Evolutionary conservation across 1,284 basidiomycete genomes (phyloP).

Genomic region (Puccinia sorghi): DNA sequence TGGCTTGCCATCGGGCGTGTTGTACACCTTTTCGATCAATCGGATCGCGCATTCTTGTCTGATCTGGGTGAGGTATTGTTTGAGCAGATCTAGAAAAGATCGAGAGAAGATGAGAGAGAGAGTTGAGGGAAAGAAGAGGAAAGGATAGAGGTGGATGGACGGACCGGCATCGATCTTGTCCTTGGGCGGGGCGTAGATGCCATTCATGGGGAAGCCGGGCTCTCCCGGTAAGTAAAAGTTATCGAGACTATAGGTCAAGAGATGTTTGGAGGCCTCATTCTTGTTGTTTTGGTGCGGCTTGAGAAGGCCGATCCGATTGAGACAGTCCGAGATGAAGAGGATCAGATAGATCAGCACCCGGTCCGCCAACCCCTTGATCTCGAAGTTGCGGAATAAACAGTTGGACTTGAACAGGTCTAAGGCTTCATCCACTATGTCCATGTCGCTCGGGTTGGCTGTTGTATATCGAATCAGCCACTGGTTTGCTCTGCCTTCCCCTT

Average conservation of each 20-base stretch:
- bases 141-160: constrained; percentile 55
- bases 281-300: constrained; percentile 29
- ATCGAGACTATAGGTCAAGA: constrained; percentile 68
- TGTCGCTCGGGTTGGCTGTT: constrained; percentile 70
- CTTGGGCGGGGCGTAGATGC: constrained; percentile 80
- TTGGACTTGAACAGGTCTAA: constrained; percentile 98
- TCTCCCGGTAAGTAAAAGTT: constrained; percentile 92
- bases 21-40: constrained; percentile 81
- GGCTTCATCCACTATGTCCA: constrained; percentile 94
- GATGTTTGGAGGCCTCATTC: constrained; percentile 44
- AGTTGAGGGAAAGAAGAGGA: constrained; percentile 48
- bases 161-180: constrained; percentile 79
- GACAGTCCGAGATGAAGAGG: constrained; percentile 96
- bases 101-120: neutral
- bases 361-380: constrained; percentile 97
- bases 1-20: constrained; percentile 73
- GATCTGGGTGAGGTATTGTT: constrained; percentile 87
- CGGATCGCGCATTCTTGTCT: constrained; percentile 86
- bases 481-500: neutral
- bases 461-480: neutral
- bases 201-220: constrained; percentile 88
- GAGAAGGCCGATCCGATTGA: constrained; percentile 74
- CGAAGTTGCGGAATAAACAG: constrained; percentile 98
- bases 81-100: constrained; percentile 70
- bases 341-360: constrained; percentile 95